phyloP scores from a whole-genome alignment of 1,284 basidiomycete genomes.

The Ustilago vetiveriae region DNA sequence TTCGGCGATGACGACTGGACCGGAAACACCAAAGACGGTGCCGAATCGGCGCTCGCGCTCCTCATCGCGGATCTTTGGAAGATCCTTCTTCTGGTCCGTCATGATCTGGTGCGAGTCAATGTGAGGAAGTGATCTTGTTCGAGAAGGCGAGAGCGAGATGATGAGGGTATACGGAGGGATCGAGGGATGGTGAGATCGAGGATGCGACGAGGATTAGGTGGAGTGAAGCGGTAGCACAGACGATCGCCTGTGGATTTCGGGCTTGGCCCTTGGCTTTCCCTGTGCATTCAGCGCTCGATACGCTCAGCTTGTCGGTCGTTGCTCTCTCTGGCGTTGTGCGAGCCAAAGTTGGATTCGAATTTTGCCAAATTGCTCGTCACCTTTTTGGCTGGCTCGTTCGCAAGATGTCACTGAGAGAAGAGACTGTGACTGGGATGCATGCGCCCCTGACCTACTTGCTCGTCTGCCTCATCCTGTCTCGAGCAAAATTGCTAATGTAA shows the following conservation, averaged over 20 bases:
- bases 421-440: constrained; percentile 5
- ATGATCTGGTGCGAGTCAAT: constrained; percentile 41
- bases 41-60: constrained; percentile 61
- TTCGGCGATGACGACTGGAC: constrained; percentile 66
- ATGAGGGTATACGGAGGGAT: constrained; percentile 15
- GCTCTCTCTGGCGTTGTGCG: background rate
- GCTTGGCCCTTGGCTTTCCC: constrained; percentile 4
- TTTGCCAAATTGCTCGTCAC: background rate
- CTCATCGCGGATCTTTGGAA: constrained; percentile 66
- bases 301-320: background rate
- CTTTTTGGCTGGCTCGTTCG: constrained; percentile 7
- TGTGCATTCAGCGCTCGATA: too few relatives aligned
- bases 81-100: constrained; percentile 63
- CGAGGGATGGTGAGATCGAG: background rate
- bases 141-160: too few relatives aligned
- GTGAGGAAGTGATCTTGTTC: background rate
- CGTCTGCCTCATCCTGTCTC: background rate
- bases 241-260: constrained; percentile 1
- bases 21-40: constrained; percentile 64
- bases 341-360: background rate
- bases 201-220: constrained; percentile 1
- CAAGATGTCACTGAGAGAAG: too few relatives aligned
- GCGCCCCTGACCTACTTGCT: background rate
- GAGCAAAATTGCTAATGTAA: background rate
- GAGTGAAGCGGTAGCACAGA: background rate